Percentiles rank a stretch among this genome's conserved stretches.
phyloP scores from a whole-genome alignment of 371 early-diverging fungal species.

The Mortierella sp. region DNA sequence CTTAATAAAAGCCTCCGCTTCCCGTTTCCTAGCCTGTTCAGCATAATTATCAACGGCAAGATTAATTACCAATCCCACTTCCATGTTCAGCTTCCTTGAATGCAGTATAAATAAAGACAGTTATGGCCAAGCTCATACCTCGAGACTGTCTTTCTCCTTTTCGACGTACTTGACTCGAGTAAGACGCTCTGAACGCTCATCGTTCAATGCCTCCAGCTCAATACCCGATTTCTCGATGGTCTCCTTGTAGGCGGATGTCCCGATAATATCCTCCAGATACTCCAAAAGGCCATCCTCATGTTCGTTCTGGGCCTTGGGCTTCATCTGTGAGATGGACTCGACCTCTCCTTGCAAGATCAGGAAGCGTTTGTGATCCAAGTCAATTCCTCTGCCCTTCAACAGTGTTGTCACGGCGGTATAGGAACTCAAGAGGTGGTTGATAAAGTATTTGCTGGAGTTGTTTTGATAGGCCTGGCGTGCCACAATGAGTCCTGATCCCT shows the following conservation, averaged over 20 bases:
- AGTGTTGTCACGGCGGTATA: constrained; percentile 91
- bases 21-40: constrained; percentile 81
- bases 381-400: constrained; percentile 93
- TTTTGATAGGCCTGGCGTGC: constrained; percentile 85
- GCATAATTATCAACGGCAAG: background rate
- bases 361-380: constrained; percentile 99
- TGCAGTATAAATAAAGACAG: background rate
- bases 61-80: background rate
- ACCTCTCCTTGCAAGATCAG: constrained; percentile 99
- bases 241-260: constrained; percentile 92
- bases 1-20: constrained; percentile 85
- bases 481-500: constrained; percentile 81
- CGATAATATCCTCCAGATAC: constrained; percentile 99
- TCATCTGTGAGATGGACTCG: constrained; percentile 99
- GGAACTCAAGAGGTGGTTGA: constrained; percentile 80
- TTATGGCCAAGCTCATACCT: constrained; percentile 60
- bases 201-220: constrained; percentile 80
- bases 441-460: constrained; percentile 82
- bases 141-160: constrained; percentile 82
- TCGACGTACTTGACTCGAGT: constrained; percentile 90
- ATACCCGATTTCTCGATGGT: constrained; percentile 85
- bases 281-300: constrained; percentile 98
- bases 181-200: constrained; percentile 86
- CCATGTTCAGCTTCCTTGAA: background rate
- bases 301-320: constrained; percentile 94